phyloP scores from a whole-genome alignment of 306 rosid genomes.

The Begonia loranthoides region DNA sequence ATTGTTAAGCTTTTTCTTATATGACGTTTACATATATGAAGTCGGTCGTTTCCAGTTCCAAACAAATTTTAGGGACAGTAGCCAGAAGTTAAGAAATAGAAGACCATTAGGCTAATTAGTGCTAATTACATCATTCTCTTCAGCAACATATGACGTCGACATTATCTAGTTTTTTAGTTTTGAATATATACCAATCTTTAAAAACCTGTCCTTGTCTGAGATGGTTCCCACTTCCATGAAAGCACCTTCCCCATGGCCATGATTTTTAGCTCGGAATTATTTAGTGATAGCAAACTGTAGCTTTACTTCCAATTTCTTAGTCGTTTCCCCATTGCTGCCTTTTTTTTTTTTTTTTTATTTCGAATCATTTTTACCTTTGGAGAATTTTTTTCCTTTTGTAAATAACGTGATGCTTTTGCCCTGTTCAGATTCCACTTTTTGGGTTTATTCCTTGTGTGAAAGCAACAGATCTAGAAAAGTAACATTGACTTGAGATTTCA shows the following conservation, averaged over 20 bases:
- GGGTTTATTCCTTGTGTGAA: too few species aligned
- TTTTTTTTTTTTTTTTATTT: neutral
- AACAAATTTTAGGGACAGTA: too few species aligned
- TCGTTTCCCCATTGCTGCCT: neutral
- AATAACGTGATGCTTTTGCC: slow-evolving; percentile 6
- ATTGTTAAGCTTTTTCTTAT: too few species aligned
- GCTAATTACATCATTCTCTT: neutral
- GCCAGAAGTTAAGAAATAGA: too few species aligned
- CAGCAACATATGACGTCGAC: neutral
- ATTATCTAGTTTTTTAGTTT: neutral
- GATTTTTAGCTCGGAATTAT: neutral
- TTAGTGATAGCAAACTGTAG: too few species aligned
- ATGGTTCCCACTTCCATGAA: neutral
- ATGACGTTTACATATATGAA: too few species aligned
- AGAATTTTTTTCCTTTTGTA: slow-evolving; percentile 1
- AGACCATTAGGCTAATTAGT: too few species aligned
- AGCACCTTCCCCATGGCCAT: neutral
- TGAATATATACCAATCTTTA: neutral
- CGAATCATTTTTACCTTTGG: slow-evolving; percentile 3
- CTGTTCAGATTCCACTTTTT: neutral
- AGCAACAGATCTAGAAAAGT: too few species aligned
- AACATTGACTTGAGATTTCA: too few species aligned
- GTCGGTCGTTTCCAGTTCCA: too few species aligned
- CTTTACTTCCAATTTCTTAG: too few species aligned
- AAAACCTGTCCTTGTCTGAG: neutral